A percentile compares a stretch with the other conserved stretches of the same genome.
phyloP scores from a whole-genome alignment of 2,329 filamentous ascomycete species.

The Epichloe elymi region DNA sequence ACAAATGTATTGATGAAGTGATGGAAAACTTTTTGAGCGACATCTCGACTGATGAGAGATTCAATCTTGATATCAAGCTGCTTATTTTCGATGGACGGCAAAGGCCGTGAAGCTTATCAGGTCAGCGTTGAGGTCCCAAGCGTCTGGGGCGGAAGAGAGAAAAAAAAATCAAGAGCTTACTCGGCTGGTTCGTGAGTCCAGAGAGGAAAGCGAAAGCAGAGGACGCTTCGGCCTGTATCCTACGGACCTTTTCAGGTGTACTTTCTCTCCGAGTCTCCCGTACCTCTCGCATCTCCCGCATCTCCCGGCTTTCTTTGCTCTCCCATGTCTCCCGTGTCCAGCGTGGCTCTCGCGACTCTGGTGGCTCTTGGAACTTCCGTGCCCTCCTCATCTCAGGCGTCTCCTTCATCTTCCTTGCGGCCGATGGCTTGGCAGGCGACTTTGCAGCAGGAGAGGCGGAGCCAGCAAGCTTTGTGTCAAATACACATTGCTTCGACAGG shows the following conservation, averaged over 20 bases:
- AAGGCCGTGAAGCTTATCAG: neutral
- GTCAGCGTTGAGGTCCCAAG: neutral
- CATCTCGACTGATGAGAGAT: conserved; percentile 3
- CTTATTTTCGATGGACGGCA: conserved; percentile 4
- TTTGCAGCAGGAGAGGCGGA: neutral
- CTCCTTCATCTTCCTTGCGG: neutral
- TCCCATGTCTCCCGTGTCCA: no score
- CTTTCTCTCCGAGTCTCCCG: neutral
- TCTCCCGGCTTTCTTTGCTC: neutral
- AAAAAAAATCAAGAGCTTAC: neutral
- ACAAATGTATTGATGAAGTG: conserved; percentile 1
- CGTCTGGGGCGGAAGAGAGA: neutral
- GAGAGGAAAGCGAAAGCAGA: neutral
- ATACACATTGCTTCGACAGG: conserved; percentile 3
- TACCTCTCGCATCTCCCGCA: neutral
- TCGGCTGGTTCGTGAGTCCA: neutral
- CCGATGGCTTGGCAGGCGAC: neutral
- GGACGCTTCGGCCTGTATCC: neutral
- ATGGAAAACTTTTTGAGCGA: neutral
- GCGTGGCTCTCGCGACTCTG: neutral
- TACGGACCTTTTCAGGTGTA: neutral
- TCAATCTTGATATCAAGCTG: conserved; percentile 1
- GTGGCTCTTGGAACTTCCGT: neutral
- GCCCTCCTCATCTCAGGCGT: neutral
- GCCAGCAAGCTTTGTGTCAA: neutral